Percentiles rank a stretch among this genome's conserved stretches.
These are phyloP conservation scores for Aureobasidium sp. DNA, from an alignment of 2,329 filamentous ascomycete species.

Conservation along the genomic window DNA sequence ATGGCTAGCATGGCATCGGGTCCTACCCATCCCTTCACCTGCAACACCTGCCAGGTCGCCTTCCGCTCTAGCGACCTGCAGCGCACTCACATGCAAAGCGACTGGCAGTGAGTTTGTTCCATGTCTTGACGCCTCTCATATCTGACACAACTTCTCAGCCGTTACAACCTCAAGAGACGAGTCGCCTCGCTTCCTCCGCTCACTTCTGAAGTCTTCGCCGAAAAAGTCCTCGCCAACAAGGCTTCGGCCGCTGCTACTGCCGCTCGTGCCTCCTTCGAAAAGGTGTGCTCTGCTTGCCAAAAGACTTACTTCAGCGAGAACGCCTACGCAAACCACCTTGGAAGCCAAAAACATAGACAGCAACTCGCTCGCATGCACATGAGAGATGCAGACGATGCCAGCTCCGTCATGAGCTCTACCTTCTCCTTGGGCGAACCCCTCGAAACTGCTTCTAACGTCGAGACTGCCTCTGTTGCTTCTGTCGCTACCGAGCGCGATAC, in stretches of 20 bases:
- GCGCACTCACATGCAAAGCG: slow-evolving; percentile 92
- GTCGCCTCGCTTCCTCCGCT: slow-evolving; percentile 87
- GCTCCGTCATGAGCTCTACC: slow-evolving; percentile 78
- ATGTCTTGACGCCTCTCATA: neutral
- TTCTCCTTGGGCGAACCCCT: slow-evolving; percentile 84
- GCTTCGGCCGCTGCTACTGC: slow-evolving; percentile 77
- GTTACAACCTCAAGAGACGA: slow-evolving; percentile 93
- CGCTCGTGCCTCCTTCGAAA: slow-evolving; percentile 83
- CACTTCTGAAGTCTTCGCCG: slow-evolving; percentile 84
- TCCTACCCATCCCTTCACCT: slow-evolving; percentile 77
- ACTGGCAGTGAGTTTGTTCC: slow-evolving; percentile 79
- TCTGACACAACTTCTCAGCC: slow-evolving; percentile 42
- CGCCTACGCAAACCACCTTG: slow-evolving; percentile 86
- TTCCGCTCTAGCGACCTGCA: slow-evolving; percentile 92
- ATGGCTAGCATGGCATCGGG: slow-evolving; percentile 13
- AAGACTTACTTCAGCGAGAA: slow-evolving; percentile 97
- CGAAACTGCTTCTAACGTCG: slow-evolving; percentile 35
- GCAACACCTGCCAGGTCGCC: slow-evolving; percentile 95
- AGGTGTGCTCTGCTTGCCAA: slow-evolving; percentile 70
- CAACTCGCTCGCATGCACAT: slow-evolving; percentile 49
- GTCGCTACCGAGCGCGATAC: slow-evolving; percentile 42
- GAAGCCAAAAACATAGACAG: slow-evolving; percentile 80
- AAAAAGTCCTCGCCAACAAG: slow-evolving; percentile 89
- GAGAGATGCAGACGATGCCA: slow-evolving; percentile 56
- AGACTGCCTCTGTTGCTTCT: slow-evolving; percentile 7